Base-by-base conservation (phyloP, 768 basidiomycete species). In the Calocybe gangraenosa region DNA sequence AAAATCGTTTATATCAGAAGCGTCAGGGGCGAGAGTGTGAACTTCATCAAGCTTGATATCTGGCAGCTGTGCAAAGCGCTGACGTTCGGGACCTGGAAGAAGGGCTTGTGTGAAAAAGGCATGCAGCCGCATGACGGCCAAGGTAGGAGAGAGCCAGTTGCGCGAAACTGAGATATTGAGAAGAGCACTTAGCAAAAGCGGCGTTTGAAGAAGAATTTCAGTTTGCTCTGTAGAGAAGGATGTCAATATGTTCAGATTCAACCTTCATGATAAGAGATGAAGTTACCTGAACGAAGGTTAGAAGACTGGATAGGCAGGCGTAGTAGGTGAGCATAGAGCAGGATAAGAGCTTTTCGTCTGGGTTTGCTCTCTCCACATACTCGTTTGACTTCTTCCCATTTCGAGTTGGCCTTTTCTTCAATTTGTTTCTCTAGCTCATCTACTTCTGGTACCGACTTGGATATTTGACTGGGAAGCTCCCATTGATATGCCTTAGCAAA, bases 301-400 rank as follows among this genome's bases (percentile, higher is more conserved):
- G 74, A 47, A 18, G 78, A 72, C 6, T 72, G 64, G 44, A 83
- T 63, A 2, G 76, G 77, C 23, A 71, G 79, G 20, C 94, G 76
- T 28, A 95, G 69, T 34, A 98, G 66, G 65, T 98, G 91, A 7
- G 91, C 86, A 59, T 90, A 94, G 2, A 96, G 65, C 4, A 96
- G 69, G 1, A 86, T 69, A 46, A 92, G 70, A 0, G 89, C 86
- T 42, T 73, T 74, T 38, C 73, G 67, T 19, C 71, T 66, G 10
- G 63, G 64, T 21, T 66, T 59, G 20, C 70, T 53, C 31, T 65
- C 57, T 52, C 64, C 66, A 3, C 73, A 62, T 0, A 76, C 55
- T 42, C 68, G 69, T 54, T 59, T 69, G 23, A 80, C 68, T 32
- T 70, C 70, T 6, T 63, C 65, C 83, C 82, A 87, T 41, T 76